Evolutionary conservation across 306 rosid genomes (phyloP).

Genomic region (Rosa lucieae): DNA sequence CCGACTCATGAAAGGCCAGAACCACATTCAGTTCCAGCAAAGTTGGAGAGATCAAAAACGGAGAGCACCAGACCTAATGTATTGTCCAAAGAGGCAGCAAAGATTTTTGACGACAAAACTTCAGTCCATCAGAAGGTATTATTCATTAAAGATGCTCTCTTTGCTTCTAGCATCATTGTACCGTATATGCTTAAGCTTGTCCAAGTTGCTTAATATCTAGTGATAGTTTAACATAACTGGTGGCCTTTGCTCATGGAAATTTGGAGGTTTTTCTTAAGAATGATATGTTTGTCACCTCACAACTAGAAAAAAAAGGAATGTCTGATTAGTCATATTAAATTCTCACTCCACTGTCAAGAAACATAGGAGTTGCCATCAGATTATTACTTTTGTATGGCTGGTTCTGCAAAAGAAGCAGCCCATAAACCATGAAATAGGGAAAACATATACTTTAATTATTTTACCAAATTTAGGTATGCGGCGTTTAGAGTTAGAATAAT

Average conservation of each 20-base stretch:
- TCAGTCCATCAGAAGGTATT: conserved; percentile 69
- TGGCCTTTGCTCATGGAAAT: not conserved
- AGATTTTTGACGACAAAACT: conserved; percentile 59
- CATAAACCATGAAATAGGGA: not conserved
- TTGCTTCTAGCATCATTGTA: not conserved
- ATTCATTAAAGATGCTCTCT: not conserved
- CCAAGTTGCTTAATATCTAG: not conserved
- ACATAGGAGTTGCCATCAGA: not conserved
- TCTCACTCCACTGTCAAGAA: not conserved
- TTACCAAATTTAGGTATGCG: not conserved
- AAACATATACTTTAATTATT: not conserved
- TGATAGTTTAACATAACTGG: no score
- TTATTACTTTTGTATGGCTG: not conserved
- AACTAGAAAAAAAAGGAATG: not conserved
- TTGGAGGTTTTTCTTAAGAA: not conserved
- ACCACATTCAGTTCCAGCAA: conserved; percentile 42
- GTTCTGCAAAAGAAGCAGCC: no score
- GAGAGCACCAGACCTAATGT: conserved; percentile 56
- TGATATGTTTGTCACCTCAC: not conserved
- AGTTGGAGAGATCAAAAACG: conserved; percentile 73
- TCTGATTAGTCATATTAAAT: not conserved
- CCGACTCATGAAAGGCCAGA: conserved; percentile 38
- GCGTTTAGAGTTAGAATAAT: not conserved
- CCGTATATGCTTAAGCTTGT: not conserved
- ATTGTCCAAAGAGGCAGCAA: conserved; percentile 72